A percentile compares a stretch with the other conserved stretches of the same genome.
Conservation (phyloP, 805 yeast species). For the Myxozyma nipponensis region DNA sequence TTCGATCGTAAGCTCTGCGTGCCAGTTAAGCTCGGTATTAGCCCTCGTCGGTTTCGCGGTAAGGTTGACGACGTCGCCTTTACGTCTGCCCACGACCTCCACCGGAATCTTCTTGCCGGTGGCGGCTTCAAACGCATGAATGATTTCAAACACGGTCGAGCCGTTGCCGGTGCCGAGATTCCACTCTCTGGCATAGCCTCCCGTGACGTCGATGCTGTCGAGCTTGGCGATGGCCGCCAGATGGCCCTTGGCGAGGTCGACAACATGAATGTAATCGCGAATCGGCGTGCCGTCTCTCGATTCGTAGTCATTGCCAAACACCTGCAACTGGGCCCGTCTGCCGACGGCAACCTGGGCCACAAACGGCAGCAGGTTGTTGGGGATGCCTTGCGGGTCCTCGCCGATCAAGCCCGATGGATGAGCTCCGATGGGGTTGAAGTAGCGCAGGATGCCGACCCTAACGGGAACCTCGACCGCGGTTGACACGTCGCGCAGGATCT, state of each 20-base stretch:
- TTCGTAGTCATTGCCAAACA: conserved; percentile 69
- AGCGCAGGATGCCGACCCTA: conserved; percentile 59
- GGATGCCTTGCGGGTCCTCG: conserved; percentile 74
- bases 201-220: conserved; percentile 31
- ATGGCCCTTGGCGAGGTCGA: conserved; percentile 76
- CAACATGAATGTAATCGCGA: conserved; percentile 76
- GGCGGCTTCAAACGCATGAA: conserved; percentile 59
- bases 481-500: conserved; percentile 52
- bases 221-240: conserved; percentile 64
- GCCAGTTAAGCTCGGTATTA: conserved; percentile 61
- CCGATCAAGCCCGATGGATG: conserved; percentile 78
- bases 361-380: conserved; percentile 71
- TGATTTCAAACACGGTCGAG: conserved; percentile 70
- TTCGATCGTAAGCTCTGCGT: conserved; percentile 51
- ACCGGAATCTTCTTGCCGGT: conserved; percentile 62
- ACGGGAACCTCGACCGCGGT: conserved; percentile 39
- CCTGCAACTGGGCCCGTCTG: conserved; percentile 58
- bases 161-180: conserved; percentile 80
- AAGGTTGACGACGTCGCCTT: conserved; percentile 71
- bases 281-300: conserved; percentile 71
- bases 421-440: conserved; percentile 83
- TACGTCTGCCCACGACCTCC: conserved; percentile 63
- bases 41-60: conserved; percentile 72
- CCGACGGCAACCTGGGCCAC: conserved; percentile 77
- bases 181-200: conserved; percentile 69